Conservation (phyloP, 768 basidiomycete genomes). For the Crucibulum laeve region DNA sequence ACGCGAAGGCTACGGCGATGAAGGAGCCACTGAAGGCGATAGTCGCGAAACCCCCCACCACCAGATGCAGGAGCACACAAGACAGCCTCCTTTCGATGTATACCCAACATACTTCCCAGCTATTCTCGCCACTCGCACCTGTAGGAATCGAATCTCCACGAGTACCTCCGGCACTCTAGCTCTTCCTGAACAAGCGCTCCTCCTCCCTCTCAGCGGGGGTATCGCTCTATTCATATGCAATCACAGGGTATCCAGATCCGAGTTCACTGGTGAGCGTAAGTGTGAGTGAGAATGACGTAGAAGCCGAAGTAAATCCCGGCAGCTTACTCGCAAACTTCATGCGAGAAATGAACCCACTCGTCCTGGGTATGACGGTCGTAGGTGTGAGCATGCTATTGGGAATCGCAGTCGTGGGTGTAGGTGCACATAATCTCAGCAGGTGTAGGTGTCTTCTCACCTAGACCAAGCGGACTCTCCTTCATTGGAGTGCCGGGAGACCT, state of each 20-base stretch:
- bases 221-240: slow-evolving; percentile 1
- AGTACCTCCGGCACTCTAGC: neutral
- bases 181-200: slow-evolving; percentile 7
- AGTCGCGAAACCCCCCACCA: too few relatives aligned
- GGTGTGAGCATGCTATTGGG: neutral
- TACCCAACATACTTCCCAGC: too few relatives aligned
- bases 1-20: too few relatives aligned
- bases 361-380: neutral
- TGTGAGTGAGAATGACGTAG: slow-evolving; percentile 3
- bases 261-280: neutral
- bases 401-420: neutral
- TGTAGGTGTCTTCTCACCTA: neutral
- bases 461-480: neutral
- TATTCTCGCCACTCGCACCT: neutral
- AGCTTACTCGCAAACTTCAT: slow-evolving; percentile 17
- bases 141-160: neutral
- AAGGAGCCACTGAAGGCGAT: too few relatives aligned
- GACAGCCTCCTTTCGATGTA: too few relatives aligned
- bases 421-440: neutral
- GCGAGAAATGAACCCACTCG: slow-evolving; percentile 11
- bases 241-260: neutral
- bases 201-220: slow-evolving; percentile 7
- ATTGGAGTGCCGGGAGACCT: neutral
- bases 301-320: slow-evolving; percentile 8
- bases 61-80: too few relatives aligned